Evolutionary conservation across 305 asterid genomes (phyloP).

Genomic region (Fraxinus albicans): DNA sequence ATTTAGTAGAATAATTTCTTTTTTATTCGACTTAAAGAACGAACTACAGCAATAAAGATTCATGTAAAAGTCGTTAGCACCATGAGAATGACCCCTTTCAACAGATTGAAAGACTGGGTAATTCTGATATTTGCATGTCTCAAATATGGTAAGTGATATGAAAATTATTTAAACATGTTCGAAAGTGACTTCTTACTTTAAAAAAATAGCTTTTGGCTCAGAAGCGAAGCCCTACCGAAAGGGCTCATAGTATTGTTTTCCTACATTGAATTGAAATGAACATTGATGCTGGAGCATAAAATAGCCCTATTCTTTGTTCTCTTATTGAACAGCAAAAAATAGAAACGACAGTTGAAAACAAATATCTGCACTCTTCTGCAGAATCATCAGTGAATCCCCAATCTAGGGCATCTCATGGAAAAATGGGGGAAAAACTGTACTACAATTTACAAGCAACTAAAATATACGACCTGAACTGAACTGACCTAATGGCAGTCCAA

Average conservation of each 20-base stretch:
- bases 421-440: slow-evolving; percentile 57
- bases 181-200: background rate
- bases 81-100: background rate
- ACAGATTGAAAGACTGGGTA: background rate
- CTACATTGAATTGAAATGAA: background rate
- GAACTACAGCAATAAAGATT: background rate
- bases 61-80: background rate
- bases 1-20: background rate
- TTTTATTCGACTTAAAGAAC: background rate
- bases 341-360: slow-evolving; percentile 32
- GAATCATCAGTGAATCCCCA: slow-evolving; percentile 46
- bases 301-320: slow-evolving; percentile 22
- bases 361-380: slow-evolving; percentile 66
- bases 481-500: slow-evolving; percentile 28
- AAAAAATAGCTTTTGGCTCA: background rate
- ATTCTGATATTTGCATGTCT: background rate
- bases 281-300: background rate
- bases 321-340: slow-evolving; percentile 31
- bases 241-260: background rate
- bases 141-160: background rate
- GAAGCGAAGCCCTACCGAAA: background rate
- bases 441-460: slow-evolving; percentile 75
- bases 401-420: slow-evolving; percentile 41
- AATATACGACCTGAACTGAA: slow-evolving; percentile 24
- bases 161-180: background rate